Conservation (phyloP, 495 filamentous ascomycete species). For the Aspergillus avenaceus region DNA sequence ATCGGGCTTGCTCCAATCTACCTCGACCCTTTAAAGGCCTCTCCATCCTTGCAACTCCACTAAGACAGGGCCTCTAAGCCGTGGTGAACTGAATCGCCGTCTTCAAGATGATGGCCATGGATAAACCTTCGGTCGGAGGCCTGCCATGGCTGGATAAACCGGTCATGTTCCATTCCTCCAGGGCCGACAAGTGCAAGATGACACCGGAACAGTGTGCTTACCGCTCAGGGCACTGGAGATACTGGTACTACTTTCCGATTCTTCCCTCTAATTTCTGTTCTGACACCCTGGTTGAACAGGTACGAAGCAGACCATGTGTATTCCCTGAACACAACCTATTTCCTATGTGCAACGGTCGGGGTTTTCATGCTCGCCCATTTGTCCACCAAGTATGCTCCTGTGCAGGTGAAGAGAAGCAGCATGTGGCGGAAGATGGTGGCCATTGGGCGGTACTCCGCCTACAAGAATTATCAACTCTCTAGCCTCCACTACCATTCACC, state of each 20-base stretch:
- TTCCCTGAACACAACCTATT: conserved; percentile 44
- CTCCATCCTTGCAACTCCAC: neutral
- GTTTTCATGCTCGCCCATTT: conserved; percentile 42
- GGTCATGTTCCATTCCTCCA: conserved; percentile 45
- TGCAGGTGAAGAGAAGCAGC: conserved; percentile 6
- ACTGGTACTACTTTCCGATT: conserved; percentile 31
- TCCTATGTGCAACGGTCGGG: conserved; percentile 42
- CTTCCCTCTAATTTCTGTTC: neutral
- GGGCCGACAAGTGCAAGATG: conserved; percentile 41
- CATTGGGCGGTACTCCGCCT: conserved; percentile 31
- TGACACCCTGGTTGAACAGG: conserved; percentile 19
- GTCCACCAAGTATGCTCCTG: conserved; percentile 17
- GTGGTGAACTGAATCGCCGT: neutral
- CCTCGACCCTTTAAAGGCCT: neutral
- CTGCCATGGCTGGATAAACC: conserved; percentile 43
- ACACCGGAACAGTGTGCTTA: conserved; percentile 46
- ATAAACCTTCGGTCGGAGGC: conserved; percentile 1
- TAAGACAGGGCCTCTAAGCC: neutral
- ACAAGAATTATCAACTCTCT: conserved; percentile 33
- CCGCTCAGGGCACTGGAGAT: conserved; percentile 40
- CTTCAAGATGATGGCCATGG: conserved; percentile 6
- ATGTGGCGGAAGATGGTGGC: conserved; percentile 25
- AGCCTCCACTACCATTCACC: conserved; percentile 37
- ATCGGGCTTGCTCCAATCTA: too few species aligned
- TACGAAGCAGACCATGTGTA: conserved; percentile 52